Percentiles rank a stretch among this genome's conserved stretches.
Evolutionary conservation across 1,284 basidiomycete species (phyloP).

Genomic region (Porogramme epimiltina): DNA sequence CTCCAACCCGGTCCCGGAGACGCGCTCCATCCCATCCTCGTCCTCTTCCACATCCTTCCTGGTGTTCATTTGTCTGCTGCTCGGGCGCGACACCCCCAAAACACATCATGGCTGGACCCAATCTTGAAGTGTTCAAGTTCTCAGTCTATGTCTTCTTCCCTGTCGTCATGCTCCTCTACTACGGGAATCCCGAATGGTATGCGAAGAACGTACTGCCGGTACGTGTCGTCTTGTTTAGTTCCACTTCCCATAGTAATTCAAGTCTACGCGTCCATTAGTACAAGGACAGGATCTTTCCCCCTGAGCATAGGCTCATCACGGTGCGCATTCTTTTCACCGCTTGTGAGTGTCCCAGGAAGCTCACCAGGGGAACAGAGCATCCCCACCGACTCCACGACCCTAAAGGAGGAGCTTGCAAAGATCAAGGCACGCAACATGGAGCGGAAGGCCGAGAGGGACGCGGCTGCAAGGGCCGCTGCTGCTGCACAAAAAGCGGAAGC

Average conservation of each 20-base stretch:
- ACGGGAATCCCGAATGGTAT: constrained; percentile 92
- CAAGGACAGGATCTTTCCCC: constrained; percentile 70
- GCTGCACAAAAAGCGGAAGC: constrained; percentile 24
- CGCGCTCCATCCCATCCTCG: background rate
- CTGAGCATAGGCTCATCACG: constrained; percentile 54
- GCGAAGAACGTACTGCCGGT: constrained; percentile 79
- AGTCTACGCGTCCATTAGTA: constrained; percentile 49
- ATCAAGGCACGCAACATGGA: constrained; percentile 66
- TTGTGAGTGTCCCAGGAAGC: background rate
- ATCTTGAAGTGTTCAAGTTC: constrained; percentile 90
- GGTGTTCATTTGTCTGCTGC: background rate
- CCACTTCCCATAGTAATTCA: background rate
- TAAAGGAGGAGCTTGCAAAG: constrained; percentile 68
- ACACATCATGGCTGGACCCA: constrained; percentile 69
- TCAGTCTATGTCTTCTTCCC: constrained; percentile 89
- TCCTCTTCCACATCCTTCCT: background rate
- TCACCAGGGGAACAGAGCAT: constrained; percentile 42
- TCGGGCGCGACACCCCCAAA: no score
- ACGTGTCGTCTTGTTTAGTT: constrained; percentile 31
- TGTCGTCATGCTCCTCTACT: constrained; percentile 81
- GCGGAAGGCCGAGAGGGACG: constrained; percentile 41
- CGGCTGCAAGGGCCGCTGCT: constrained; percentile 36
- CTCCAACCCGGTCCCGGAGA: no score
- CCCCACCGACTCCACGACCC: constrained; percentile 62
- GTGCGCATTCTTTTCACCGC: constrained; percentile 34